Conservation (phyloP, 108 stramenopile genomes). For the Pseudonitzschia multiseries region DNA sequence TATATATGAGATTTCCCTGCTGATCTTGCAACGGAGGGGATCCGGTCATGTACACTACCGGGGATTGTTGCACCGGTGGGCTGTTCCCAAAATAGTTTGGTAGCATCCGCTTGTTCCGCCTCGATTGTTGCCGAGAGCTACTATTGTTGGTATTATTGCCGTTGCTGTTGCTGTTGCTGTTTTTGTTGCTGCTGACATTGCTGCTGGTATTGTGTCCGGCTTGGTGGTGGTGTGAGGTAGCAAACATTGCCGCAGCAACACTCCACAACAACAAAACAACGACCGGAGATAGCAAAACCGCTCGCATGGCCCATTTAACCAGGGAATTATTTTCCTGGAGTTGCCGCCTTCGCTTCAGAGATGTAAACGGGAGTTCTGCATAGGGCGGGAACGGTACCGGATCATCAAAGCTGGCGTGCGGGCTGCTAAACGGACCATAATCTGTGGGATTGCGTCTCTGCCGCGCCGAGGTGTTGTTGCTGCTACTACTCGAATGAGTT, state of each 20-base stretch:
- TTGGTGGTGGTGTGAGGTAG: conserved; percentile 7
- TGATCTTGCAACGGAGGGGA: background rate
- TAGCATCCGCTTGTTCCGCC: background rate
- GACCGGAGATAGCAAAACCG: conserved; percentile 36
- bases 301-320: conserved; percentile 37
- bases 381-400: conserved; percentile 32
- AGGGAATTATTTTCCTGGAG: conserved; percentile 13
- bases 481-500: background rate
- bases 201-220: background rate
- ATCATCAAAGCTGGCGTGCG: conserved; percentile 12
- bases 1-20: background rate
- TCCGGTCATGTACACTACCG: background rate
- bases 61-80: background rate
- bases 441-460: conserved; percentile 5
- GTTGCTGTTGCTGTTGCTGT: conserved; percentile 3
- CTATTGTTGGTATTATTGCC: conserved; percentile 15
- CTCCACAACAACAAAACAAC: conserved; percentile 45
- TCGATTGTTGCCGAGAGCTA: conserved; percentile 4
- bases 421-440: conserved; percentile 16
- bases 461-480: conserved; percentile 1
- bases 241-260: conserved; percentile 27
- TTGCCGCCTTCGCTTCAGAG: conserved; percentile 25
- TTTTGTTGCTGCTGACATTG: conserved; percentile 5
- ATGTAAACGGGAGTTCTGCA: conserved; percentile 31
- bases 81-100: conserved; percentile 6